Percentiles rank a stretch among this genome's conserved stretches.
phyloP scores from a whole-genome alignment of 768 basidiomycete species.

The Panaeolus cyanescens region DNA sequence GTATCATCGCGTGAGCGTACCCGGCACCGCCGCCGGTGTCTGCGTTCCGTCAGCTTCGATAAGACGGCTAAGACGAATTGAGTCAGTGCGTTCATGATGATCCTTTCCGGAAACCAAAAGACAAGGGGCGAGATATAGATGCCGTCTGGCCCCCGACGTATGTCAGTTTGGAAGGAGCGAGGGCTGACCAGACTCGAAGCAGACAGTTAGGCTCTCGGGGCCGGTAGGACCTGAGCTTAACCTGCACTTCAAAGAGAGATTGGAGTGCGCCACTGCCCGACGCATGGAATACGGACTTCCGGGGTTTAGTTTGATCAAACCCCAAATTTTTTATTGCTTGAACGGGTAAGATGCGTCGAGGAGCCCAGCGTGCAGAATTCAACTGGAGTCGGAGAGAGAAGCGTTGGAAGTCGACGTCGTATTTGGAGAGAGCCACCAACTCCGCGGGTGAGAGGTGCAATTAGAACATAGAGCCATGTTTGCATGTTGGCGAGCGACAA shows the following conservation, averaged over 20 bases:
- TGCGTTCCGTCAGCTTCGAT: background rate
- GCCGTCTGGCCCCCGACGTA: background rate
- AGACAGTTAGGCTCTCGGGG: constrained; percentile 1
- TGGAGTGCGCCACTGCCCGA: background rate
- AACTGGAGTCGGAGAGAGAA: background rate
- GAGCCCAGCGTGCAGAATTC: background rate
- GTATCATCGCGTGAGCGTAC: background rate
- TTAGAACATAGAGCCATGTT: background rate
- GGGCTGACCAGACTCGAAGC: background rate
- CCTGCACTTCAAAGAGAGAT: background rate
- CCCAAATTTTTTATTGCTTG: background rate
- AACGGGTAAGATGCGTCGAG: background rate
- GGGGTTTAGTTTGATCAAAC: background rate
- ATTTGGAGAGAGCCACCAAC: background rate
- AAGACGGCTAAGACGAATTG: background rate
- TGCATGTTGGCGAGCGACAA: background rate
- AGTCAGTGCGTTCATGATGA: background rate
- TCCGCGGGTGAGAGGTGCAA: background rate
- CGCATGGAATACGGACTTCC: background rate
- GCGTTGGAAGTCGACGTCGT: constrained; percentile 1
- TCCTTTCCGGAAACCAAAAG: background rate
- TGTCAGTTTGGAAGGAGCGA: background rate
- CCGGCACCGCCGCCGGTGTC: constrained; percentile 1
- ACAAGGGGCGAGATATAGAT: background rate
- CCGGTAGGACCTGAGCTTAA: background rate